Evolutionary conservation across 1,139 yeast genomes (phyloP).

Genomic region (Diutina pseudorugosa): DNA sequence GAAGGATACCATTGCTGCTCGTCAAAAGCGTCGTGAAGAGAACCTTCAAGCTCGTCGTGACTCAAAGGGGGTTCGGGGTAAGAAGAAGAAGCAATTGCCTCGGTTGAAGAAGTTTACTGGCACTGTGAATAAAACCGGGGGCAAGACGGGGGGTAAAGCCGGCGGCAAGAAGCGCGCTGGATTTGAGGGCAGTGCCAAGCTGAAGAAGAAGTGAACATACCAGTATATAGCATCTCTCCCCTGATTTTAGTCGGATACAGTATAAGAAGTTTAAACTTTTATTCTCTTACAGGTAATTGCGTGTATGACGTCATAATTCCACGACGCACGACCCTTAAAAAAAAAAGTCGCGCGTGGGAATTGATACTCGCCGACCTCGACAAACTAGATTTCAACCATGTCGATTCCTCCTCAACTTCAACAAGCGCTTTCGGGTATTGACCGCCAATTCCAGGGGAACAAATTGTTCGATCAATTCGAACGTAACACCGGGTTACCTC

Average conservation of each 20-base stretch:
- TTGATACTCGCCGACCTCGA: background rate
- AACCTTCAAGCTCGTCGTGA: slow-evolving; percentile 74
- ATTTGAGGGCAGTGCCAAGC: slow-evolving; percentile 40
- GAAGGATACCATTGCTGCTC: slow-evolving; percentile 59
- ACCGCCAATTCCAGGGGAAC: slow-evolving; percentile 2
- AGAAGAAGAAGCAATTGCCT: slow-evolving; percentile 41
- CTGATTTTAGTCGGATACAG: background rate
- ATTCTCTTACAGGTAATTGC: background rate
- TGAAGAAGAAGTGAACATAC: slow-evolving; percentile 7
- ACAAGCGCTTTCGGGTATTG: background rate
- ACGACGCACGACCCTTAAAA: background rate
- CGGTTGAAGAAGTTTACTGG: slow-evolving; percentile 55
- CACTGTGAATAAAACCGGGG: slow-evolving; percentile 22
- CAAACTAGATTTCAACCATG: background rate
- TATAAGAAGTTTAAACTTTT: no score
- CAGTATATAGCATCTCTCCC: background rate
- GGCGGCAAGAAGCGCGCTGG: slow-evolving; percentile 40
- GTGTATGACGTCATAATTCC: background rate
- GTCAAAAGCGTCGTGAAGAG: slow-evolving; percentile 79
- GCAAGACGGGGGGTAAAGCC: slow-evolving; percentile 9
- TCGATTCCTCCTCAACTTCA: slow-evolving; percentile 1
- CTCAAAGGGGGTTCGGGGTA: slow-evolving; percentile 62
- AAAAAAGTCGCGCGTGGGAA: background rate
- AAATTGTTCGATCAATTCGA: slow-evolving; percentile 44
- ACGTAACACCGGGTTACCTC: slow-evolving; percentile 63